Base-by-base conservation (phyloP, 305 asterid genomes). In the Solanum hybrid region DNA sequence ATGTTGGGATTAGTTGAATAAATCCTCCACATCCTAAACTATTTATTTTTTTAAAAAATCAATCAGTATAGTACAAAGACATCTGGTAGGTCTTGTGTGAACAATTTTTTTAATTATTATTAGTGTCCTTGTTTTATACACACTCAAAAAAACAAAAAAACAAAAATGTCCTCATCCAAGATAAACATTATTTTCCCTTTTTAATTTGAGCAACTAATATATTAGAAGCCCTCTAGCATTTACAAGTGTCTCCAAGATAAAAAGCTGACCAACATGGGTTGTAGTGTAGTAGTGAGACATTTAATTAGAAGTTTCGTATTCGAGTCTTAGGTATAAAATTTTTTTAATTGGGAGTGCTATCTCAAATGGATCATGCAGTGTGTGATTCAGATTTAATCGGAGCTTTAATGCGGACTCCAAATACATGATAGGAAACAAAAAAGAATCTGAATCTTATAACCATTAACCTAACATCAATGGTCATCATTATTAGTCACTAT, bases 361-460 rank as follows among this genome's bases (percentile, higher is more conserved):
- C 7, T 46, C 60, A 46, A 46, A 46, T 46, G 3, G 3, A 46
- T 0, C 7, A 46, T 46, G 1, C 0, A 46, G 0, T 46, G 20
- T 46, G 22, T 5, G 7, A 46, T 46, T 5, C 3, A 46, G 1
- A 13, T 46, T 46, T 46, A 46, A 46, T 46, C 7, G 22, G 0
- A 0, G 0, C 9, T 51, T 51, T 0, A 51, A 51, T 51, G 3
- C 0, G 3, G 0, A 51, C 1, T 51, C 3, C n/a, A 6, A 51
- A 51, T 51, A 51, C 1, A 0, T 51, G 9, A 51, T 17, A 51
- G 22, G 0, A 16, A 51, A 42, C 56, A 42, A 42, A 42, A 51
- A 7, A 51, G n/a, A 51, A 51, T 51, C 10, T 17, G 4, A 51
- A 51, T 51, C n/a, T 51, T 51, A 17, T 56, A 56, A 56, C 5